phyloP scores from a whole-genome alignment of 2,329 filamentous ascomycete genomes.

The Didymella arachidicola region DNA sequence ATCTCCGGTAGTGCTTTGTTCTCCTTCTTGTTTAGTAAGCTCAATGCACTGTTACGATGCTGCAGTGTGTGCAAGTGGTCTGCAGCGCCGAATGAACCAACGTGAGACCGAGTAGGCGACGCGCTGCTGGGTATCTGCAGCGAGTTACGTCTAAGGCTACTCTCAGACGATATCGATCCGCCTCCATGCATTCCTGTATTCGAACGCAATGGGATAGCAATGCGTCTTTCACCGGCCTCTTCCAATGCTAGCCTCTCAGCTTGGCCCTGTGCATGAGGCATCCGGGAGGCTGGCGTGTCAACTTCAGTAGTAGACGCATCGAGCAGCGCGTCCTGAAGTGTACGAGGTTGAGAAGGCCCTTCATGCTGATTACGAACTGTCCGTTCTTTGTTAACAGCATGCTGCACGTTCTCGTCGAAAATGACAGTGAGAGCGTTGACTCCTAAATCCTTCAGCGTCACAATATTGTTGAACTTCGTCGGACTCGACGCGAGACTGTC shows the following conservation, averaged over 20 bases:
- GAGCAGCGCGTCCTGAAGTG: conserved; percentile 87
- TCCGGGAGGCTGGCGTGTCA: conserved; percentile 63
- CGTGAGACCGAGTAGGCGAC: conserved; percentile 38
- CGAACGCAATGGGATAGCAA: conserved; percentile 35
- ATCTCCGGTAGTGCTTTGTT: conserved; percentile 71
- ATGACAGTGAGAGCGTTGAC: conserved; percentile 89
- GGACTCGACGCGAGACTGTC: conserved; percentile 53
- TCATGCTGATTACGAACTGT: conserved; percentile 44
- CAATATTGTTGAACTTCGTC: conserved; percentile 70
- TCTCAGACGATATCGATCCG: conserved; percentile 42
- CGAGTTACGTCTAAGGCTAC: conserved; percentile 47
- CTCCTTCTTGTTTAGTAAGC: conserved; percentile 66
- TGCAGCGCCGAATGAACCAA: conserved; percentile 41
- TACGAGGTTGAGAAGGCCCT: conserved; percentile 63
- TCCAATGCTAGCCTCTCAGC: conserved; percentile 45
- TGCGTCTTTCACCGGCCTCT: conserved; percentile 30
- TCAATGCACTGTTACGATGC: conserved; percentile 65
- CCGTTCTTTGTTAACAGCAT: conserved; percentile 55
- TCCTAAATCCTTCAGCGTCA: conserved; percentile 76
- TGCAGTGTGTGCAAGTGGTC: conserved; percentile 51
- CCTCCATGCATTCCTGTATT: conserved; percentile 25
- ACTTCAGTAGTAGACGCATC: conserved; percentile 92
- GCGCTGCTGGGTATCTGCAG: conserved; percentile 41
- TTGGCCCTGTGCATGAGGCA: conserved; percentile 52
- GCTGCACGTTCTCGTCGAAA: conserved; percentile 74